Evolutionary conservation across 1,284 basidiomycete genomes (phyloP).

Genomic region (Afroboletus lepidellus): DNA sequence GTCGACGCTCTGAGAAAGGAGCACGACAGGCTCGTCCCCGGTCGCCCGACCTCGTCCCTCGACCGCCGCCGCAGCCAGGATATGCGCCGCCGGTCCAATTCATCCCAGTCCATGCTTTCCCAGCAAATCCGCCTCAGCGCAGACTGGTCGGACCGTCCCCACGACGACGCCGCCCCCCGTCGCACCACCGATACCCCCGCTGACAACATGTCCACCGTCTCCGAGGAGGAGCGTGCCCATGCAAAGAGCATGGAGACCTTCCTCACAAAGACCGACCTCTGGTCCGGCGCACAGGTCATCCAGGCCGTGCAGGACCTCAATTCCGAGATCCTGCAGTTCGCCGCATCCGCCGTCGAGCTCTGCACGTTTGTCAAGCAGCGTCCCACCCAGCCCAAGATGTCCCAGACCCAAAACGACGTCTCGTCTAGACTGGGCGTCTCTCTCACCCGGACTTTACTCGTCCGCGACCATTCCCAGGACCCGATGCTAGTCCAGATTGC

Average conservation of each 20-base stretch:
- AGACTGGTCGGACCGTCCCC: constrained; percentile 32
- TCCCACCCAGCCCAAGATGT: constrained; percentile 34
- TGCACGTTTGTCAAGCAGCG: constrained; percentile 43
- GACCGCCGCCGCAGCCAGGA: constrained; percentile 32
- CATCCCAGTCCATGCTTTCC: constrained; percentile 30
- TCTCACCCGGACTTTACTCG: constrained; percentile 55
- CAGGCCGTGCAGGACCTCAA: constrained; percentile 78
- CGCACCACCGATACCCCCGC: constrained; percentile 8
- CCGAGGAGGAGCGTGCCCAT: constrained; percentile 48
- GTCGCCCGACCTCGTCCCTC: constrained; percentile 21
- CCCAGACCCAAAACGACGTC: constrained; percentile 56
- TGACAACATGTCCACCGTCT: constrained; percentile 34
- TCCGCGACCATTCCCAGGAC: constrained; percentile 68
- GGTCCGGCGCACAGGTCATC: constrained; percentile 73
- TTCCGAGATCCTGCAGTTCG: constrained; percentile 72
- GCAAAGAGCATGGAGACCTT: constrained; percentile 59
- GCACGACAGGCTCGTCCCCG: constrained; percentile 33
- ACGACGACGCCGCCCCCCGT: constrained; percentile 13
- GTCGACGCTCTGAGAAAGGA: constrained; percentile 53
- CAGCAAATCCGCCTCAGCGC: constrained; percentile 32
- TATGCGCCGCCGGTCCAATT: constrained; percentile 30
- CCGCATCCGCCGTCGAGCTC: constrained; percentile 68
- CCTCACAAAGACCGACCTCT: constrained; percentile 68
- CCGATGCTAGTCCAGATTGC: constrained; percentile 72
- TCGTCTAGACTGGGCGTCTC: constrained; percentile 57